Base-by-base conservation (phyloP, 306 rosid species). In the Geum urbanum region DNA sequence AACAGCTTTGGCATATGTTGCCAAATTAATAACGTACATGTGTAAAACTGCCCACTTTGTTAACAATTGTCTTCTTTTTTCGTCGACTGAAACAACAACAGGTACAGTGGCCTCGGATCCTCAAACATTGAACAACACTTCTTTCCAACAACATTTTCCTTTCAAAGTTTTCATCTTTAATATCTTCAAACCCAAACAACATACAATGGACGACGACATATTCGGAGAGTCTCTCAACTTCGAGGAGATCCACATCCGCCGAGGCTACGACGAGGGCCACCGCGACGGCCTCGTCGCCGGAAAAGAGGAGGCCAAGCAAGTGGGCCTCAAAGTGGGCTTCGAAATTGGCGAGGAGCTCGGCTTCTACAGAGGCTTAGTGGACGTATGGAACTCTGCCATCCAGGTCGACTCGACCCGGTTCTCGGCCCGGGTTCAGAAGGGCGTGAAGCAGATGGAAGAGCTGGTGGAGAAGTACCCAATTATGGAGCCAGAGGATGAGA, bases 301-400 rank as follows among this genome's bases (percentile, higher is more conserved):
- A 63, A 84, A 68, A 72, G 88, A 83, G 11, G 98, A 92, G 66
- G 91, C 69, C 0, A 47, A 62, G 44, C 88, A 85, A 59, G 91
- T 87, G 20, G 98, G 98, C 53, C 88, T 89, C 8, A 89, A 87
- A 55, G 66, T 73, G 27, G 98, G 96, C 2, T 92, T 92, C 69
- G 89, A 92, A 85, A 74, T 75, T 8, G 96, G 92, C 5, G 89
- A 92, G 74, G 92, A 89, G 62, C 78, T 94, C 4, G 95, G 97
- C 1, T 85, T 94, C 82, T 90, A 90, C 80, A 58, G 74, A 56
- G 95, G 97, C 40, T 91, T 86, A 69, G 78, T 87, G 35, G 79
- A 80, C 18, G 46, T 85, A 0, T 90, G 97, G 96, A 83, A 32
- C 76, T 84, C 86, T 0, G 89, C 72, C 0, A 74, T 87, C 47